Conservation (phyloP, 129 eudicot species). For the Silybum marianum region DNA sequence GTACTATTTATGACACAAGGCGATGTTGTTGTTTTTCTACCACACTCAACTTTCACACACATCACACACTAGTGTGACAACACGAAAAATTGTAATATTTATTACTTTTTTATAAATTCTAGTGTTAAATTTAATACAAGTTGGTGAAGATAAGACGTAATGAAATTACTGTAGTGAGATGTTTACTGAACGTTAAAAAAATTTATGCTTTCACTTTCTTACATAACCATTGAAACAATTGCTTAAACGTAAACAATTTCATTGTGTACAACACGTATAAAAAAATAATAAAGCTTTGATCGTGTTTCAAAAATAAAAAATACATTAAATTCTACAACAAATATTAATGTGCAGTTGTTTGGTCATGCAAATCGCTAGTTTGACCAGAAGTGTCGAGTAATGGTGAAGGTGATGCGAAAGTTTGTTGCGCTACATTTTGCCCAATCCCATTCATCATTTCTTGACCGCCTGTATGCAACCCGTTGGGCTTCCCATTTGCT, state of each 20-base stretch:
- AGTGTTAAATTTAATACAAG: not conserved
- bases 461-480: constrained; percentile 9
- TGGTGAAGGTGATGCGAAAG: constrained; percentile 35
- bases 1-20: not conserved
- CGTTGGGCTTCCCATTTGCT: constrained; percentile 17
- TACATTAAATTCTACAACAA: constrained; percentile 5
- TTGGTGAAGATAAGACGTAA: not conserved
- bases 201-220: not conserved
- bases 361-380: constrained; percentile 17
- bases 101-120: not conserved
- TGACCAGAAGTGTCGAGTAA: constrained; percentile 23
- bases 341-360: not conserved
- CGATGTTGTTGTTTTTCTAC: not conserved
- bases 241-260: not conserved
- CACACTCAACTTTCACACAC: not conserved
- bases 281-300: not conserved
- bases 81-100: too few relatives aligned
- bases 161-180: not conserved
- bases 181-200: not conserved
- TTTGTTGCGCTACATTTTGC: constrained; percentile 23
- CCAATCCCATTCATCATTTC: constrained; percentile 10
- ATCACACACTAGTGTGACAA: not conserved
- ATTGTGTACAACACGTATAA: not conserved
- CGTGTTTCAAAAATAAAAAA: not conserved
- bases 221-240: constrained; percentile 5